Evolutionary conservation across 83 land plant species (phyloP).

Genomic region (Thuja plicata): DNA sequence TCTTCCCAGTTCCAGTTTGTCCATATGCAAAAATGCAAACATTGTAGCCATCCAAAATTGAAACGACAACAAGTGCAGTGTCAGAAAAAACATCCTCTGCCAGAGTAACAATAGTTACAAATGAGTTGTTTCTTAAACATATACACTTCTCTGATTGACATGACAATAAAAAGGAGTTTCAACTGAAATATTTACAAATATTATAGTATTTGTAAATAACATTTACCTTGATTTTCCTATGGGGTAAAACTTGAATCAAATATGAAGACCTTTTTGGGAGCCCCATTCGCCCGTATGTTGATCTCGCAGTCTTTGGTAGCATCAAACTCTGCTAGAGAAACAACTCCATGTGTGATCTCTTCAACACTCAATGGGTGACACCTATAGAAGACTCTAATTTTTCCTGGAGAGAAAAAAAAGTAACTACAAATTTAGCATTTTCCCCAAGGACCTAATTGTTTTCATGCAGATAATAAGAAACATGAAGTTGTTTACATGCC

Average conservation of each 20-base stretch:
- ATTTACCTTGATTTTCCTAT: no score
- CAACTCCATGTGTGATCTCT: no score
- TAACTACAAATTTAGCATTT: background rate
- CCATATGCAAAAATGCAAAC: slow-evolving; percentile 99
- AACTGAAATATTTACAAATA: no score
- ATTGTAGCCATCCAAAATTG: slow-evolving; percentile 95
- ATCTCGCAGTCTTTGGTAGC: slow-evolving; percentile 82
- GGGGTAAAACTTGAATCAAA: slow-evolving; percentile 93
- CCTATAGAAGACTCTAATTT: no score
- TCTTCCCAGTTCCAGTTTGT: slow-evolving; percentile 98
- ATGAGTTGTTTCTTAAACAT: no score
- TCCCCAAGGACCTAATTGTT: background rate
- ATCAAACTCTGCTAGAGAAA: slow-evolving; percentile 84
- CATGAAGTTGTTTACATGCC: slow-evolving; percentile 32
- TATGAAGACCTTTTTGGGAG: slow-evolving; percentile 71
- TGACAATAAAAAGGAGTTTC: no score
- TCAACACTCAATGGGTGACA: no score
- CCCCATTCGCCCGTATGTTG: slow-evolving; percentile 56
- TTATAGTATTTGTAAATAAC: no score
- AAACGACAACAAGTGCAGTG: slow-evolving; percentile 83
- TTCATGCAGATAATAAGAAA: background rate
- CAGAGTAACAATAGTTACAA: background rate
- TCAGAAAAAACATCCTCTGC: slow-evolving; percentile 86
- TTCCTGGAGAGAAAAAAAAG: no score
- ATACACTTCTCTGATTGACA: no score